These are phyloP conservation scores for Axilococcus clingmanii DNA, from an alignment of 139 green algal genomes.

Conservation along the genomic window DNA sequence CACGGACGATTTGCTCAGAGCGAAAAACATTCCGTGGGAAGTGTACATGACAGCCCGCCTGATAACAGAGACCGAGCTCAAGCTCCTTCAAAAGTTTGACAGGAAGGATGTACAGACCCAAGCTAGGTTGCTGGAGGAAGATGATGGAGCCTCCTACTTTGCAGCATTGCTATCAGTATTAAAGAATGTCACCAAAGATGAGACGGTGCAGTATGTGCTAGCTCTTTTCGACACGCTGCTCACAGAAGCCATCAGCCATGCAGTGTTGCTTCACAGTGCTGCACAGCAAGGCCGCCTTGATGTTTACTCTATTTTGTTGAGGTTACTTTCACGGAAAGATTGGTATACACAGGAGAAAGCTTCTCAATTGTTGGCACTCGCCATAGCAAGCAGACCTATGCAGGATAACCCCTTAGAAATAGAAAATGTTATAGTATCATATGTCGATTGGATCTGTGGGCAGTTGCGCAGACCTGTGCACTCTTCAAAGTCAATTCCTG, in stretches of 20 bases:
- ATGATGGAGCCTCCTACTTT: conserved; percentile 60
- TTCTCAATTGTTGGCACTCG: conserved; percentile 49
- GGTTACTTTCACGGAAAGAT: conserved; percentile 74
- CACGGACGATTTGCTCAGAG: conserved; percentile 1
- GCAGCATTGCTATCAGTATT: conserved; percentile 77
- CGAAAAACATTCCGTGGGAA: conserved; percentile 12
- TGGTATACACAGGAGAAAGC: conserved; percentile 88
- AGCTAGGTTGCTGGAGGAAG: conserved; percentile 58
- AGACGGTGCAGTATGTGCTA: conserved; percentile 87
- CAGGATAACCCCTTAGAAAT: conserved; percentile 16
- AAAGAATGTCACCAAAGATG: conserved; percentile 79
- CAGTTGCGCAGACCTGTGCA: conserved; percentile 75
- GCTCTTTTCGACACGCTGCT: conserved; percentile 76
- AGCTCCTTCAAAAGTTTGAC: conserved; percentile 60
- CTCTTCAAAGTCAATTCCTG: conserved; percentile 36
- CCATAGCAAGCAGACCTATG: conserved; percentile 49
- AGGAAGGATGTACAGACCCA: conserved; percentile 56
- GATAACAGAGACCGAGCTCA: conserved; percentile 62
- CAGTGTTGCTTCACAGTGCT: conserved; percentile 46
- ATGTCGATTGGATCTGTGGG: conserved; percentile 76
- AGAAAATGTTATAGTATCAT: conserved; percentile 29
- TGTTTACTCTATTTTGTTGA: conserved; percentile 60
- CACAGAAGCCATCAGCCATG: conserved; percentile 33
- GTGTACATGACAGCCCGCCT: conserved; percentile 66
- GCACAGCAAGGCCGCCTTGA: conserved; percentile 11